Conservation (phyloP, 2,329 filamentous ascomycete genomes). For the Fusarium domesticum region DNA sequence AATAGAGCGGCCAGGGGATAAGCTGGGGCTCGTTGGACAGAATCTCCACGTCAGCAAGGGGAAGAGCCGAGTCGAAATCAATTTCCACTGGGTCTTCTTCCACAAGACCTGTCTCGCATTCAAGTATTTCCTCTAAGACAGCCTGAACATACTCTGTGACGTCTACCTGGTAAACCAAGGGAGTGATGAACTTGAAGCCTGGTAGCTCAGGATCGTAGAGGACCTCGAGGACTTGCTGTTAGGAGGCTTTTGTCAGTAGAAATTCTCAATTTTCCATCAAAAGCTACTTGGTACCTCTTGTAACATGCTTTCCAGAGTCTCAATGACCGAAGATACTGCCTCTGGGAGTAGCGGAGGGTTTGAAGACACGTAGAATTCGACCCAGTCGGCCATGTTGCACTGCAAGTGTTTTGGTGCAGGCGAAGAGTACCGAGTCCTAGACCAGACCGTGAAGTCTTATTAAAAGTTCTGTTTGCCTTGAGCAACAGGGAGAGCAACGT, state of each 20-base stretch:
- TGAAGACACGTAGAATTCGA: slow-evolving; percentile 36
- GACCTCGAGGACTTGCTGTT: slow-evolving; percentile 29
- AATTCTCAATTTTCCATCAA: neutral
- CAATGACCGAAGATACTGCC: slow-evolving; percentile 31
- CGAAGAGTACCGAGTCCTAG: no score
- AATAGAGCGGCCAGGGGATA: slow-evolving; percentile 23
- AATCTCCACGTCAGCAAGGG: slow-evolving; percentile 20
- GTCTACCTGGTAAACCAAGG: slow-evolving; percentile 1
- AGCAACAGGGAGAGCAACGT: no score
- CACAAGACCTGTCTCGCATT: slow-evolving; percentile 15
- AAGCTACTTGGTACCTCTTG: slow-evolving; percentile 9
- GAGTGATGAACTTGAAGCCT: slow-evolving; percentile 35
- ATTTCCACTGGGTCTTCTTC: slow-evolving; percentile 4
- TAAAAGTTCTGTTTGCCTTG: no score
- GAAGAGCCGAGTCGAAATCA: neutral
- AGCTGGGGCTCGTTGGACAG: slow-evolving; percentile 16
- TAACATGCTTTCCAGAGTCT: slow-evolving; percentile 5
- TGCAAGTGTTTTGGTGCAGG: no score
- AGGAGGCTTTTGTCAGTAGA: neutral
- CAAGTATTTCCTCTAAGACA: slow-evolving; percentile 19
- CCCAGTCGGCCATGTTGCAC: slow-evolving; percentile 14
- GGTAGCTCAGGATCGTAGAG: slow-evolving; percentile 37
- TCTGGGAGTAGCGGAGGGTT: slow-evolving; percentile 34
- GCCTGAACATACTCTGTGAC: slow-evolving; percentile 20
- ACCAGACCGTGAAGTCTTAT: no score